Evolutionary conservation across 2,329 filamentous ascomycete species (phyloP), one percentile per base, ranked within the genome.

Genomic region (Xylariales sp.): DNA sequence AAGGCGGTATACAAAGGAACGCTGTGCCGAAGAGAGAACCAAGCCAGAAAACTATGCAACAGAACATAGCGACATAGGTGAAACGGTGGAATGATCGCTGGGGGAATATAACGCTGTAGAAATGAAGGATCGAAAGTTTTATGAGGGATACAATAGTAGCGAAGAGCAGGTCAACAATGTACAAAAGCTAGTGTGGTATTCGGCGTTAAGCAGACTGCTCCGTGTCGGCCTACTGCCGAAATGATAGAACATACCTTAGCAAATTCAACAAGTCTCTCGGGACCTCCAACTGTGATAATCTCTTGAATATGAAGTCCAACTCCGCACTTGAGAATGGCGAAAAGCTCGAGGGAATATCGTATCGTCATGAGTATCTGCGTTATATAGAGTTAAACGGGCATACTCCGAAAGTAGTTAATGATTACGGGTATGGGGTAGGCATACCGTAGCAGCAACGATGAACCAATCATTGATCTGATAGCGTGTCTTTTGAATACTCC

Each of bases 111-210:
- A 63, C 34, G 16, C 10, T 62, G 36, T 67, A 74, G 50, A 74
- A 70, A 12, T 72, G 65, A 3, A 73, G 56, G 14, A 69, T 69
- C 2, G 71, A 73, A 30, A 67, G n/a, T 36, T 74, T 74, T 2
- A 71, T 54, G 16, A 69, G 41, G 12, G 65, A 50, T 1, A 72
- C 52, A 12, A 67, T 39, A 1, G 61, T 64, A 1, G 66, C 28
- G 48, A 54, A 72, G 18, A 69, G 39, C 23, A 70, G 36, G 53
- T 72, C 70, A 65, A 68, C 5, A 1, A 28, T 45, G 45, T 56
- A 64, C 5, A 43, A 9, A n/a, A 64, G 41, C 61, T 59, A 2
- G 5, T 28, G 49, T 18, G 5, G 5, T 3, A 12, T 3, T 16
- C 10, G 1, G 39, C 2, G 39, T 32, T 8, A 39, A 50, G 34